A percentile compares a stretch with the other conserved stretches of the same genome.
phyloP scores from a whole-genome alignment of 148 eudicot species.

The Vaccinium corymbosum region DNA sequence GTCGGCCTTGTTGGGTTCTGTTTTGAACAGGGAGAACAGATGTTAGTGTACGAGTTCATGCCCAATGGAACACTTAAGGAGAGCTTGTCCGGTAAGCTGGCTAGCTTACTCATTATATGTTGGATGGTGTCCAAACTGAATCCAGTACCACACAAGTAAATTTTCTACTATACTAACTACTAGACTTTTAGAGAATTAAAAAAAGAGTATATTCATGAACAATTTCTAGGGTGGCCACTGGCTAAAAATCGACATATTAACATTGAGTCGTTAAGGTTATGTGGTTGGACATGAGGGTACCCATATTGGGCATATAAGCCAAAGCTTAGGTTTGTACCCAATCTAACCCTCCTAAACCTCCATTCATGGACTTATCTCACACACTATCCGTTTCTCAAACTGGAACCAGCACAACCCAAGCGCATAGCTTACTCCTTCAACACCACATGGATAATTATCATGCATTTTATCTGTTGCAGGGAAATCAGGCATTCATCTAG shows the following conservation, averaged over 20 bases:
- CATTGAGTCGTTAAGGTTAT: not conserved
- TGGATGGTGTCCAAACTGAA: not conserved
- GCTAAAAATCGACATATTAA: not conserved
- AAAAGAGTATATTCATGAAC: not conserved
- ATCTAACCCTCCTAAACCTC: not conserved
- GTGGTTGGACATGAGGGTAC: not conserved
- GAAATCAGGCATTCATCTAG: conserved; percentile 71
- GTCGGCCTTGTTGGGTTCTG: conserved; percentile 84
- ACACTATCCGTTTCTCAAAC: not conserved
- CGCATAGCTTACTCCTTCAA: not conserved
- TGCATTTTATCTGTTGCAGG: conserved; percentile 34
- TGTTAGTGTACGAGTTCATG: conserved; percentile 87
- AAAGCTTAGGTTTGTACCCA: not conserved
- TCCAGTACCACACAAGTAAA: not conserved
- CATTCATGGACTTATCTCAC: not conserved
- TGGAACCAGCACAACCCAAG: not conserved
- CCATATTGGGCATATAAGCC: not conserved
- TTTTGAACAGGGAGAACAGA: conserved; percentile 85
- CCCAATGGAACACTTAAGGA: conserved; percentile 88
- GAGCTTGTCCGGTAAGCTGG: conserved; percentile 58
- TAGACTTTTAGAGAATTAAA: not conserved
- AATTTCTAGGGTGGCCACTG: not conserved
- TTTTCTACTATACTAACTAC: not conserved
- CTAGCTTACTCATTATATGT: not conserved
- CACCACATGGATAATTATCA: not conserved